Conservation (phyloP, 2,329 filamentous ascomycete species). For the Phaeophleospora eucalypticola region DNA sequence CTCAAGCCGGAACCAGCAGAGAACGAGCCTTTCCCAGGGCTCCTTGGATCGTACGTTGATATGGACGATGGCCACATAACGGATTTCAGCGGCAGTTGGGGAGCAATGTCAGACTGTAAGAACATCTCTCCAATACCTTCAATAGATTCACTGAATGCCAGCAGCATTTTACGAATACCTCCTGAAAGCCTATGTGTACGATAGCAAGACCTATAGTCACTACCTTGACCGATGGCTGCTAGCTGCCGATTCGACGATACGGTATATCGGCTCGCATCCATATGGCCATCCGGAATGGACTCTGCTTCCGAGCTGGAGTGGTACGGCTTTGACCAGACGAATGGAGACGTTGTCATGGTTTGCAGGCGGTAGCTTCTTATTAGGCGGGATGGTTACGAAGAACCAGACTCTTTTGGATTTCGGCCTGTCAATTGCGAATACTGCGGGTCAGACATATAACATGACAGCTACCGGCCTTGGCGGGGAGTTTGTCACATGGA, state of each 20-base stretch:
- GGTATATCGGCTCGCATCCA: slow-evolving; percentile 27
- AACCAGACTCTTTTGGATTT: slow-evolving; percentile 27
- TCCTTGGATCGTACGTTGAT: slow-evolving; percentile 28
- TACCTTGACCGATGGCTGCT: slow-evolving; percentile 30
- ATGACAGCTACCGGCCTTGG: slow-evolving; percentile 27
- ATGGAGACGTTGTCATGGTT: slow-evolving; percentile 32
- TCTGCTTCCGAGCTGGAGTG: slow-evolving; percentile 27
- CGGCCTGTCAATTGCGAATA: slow-evolving; percentile 30
- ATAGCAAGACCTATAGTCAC: slow-evolving; percentile 22
- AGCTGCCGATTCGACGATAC: slow-evolving; percentile 32
- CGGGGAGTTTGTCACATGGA: slow-evolving; percentile 29
- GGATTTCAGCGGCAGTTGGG: slow-evolving; percentile 31
- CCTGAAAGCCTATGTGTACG: slow-evolving; percentile 34
- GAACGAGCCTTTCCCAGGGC: slow-evolving; percentile 29
- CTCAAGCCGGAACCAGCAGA: slow-evolving; percentile 19
- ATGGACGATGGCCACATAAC: slow-evolving; percentile 26
- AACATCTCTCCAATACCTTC: not conserved
- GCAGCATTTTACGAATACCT: slow-evolving; percentile 34
- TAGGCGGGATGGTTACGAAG: slow-evolving; percentile 28
- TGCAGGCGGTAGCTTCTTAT: slow-evolving; percentile 32
- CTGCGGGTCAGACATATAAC: slow-evolving; percentile 22
- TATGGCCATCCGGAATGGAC: slow-evolving; percentile 30
- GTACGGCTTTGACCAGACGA: slow-evolving; percentile 13
- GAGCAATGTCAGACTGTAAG: slow-evolving; percentile 24
- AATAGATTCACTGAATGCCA: slow-evolving; percentile 6